These are phyloP conservation scores for Penicillium brevicompactum DNA, from an alignment of 2,329 filamentous ascomycete species.

Conservation along the genomic window DNA sequence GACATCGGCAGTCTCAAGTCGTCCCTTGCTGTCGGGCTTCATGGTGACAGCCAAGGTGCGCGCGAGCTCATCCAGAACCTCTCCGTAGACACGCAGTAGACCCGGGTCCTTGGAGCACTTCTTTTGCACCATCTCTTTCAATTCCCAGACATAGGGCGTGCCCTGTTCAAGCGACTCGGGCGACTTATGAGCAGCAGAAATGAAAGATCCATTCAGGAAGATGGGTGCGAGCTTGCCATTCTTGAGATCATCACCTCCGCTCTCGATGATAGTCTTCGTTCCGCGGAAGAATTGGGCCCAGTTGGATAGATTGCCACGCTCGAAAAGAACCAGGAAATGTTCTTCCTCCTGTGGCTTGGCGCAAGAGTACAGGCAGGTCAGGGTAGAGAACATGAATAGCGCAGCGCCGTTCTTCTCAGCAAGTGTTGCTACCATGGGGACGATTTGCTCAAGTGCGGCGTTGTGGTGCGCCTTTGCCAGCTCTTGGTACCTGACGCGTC, in stretches of 20 bases:
- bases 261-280: slow-evolving; percentile 35
- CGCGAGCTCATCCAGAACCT: slow-evolving; percentile 17
- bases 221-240: slow-evolving; percentile 14
- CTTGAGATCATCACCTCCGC: slow-evolving; percentile 23
- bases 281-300: slow-evolving; percentile 45
- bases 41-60: slow-evolving; percentile 9
- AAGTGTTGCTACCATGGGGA: slow-evolving; percentile 36
- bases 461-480: slow-evolving; percentile 43
- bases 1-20: slow-evolving; percentile 22
- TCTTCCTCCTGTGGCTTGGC: slow-evolving; percentile 36
- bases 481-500: slow-evolving; percentile 42
- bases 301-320: slow-evolving; percentile 36
- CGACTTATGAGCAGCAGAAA: not conserved
- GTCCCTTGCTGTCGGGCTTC: not conserved
- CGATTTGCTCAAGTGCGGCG: slow-evolving; percentile 32
- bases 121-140: slow-evolving; percentile 10
- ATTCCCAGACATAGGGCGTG: slow-evolving; percentile 11
- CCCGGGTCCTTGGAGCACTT: slow-evolving; percentile 3
- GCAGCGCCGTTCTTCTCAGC: slow-evolving; percentile 37
- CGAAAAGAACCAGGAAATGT: slow-evolving; percentile 39
- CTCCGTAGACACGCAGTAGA: slow-evolving; percentile 10
- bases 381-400: slow-evolving; percentile 43
- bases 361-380: slow-evolving; percentile 42
- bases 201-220: slow-evolving; percentile 13
- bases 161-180: slow-evolving; percentile 5